Base-by-base conservation (phyloP, 768 basidiomycete species). In the Tricholoma hemisulphureum region DNA sequence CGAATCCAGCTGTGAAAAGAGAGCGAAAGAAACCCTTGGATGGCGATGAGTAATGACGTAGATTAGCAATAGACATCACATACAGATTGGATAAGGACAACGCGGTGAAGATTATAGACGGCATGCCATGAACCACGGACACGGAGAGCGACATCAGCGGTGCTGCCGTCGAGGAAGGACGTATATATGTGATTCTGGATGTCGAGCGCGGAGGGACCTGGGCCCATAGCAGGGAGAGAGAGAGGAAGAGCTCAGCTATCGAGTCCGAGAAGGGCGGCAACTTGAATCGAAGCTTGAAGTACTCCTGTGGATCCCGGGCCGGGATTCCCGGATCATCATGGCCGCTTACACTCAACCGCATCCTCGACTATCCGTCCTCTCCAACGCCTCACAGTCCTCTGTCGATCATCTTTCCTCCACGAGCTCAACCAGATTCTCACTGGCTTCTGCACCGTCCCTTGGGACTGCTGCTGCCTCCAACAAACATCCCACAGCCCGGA, bases 71-170 rank as follows among this genome's bases (percentile, higher is more conserved):
- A 46, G 23, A 43, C 18, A 32, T 14, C 6, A 80, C 85, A 55
- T 55, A 91, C 92, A 8, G 93, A 86, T 71, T 96, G 95, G 41
- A 93, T 92, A 58, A 96, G 85, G 35, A 97, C 85, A 53, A 95
- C 87, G 23, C 86, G 82, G 71, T 97, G 95, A 6, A 94, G 77
- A 43, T 78, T 82, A 75, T 95, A 97, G 32, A 84, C 75, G 1
- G 90, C 89, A 50, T 74, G 70, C 93, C 81, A 83, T 3, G 85
- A 77, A 4, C 84, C 88, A 24, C 76, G 73, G 18, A 95, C 81
- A 49, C 82, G 77, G 46, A 97, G 75, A 39, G 85, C 80, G 61
- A 95, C 85, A 74, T 96, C 95, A 16, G 91, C 81, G 0, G 92
- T 91, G 58, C 78, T 80, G 23, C 83, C 83, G 56, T 84, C 76